These are phyloP conservation scores for Erigeron canadensis DNA, from an alignment of 129 eudicot genomes.

Conservation along the genomic window DNA sequence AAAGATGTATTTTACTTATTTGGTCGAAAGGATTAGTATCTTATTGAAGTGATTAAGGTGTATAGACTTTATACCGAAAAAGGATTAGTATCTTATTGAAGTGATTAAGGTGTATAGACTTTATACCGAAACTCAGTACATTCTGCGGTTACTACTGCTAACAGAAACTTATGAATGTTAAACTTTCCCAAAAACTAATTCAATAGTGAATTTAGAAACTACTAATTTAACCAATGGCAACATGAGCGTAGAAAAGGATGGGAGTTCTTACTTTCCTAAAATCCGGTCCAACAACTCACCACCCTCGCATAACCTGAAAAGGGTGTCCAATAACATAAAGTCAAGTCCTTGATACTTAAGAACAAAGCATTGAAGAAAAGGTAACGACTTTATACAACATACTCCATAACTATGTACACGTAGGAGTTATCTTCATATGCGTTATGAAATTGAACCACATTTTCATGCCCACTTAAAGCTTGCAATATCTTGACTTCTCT, in stretches of 20 bases:
- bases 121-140: background rate
- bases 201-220: background rate
- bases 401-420: conserved; percentile 98
- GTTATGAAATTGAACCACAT: conserved; percentile 85
- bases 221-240: conserved; percentile 19
- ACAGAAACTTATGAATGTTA: background rate
- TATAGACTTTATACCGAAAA: background rate
- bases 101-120: background rate
- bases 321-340: conserved; percentile 3
- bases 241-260: conserved; percentile 9
- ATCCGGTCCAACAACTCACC: conserved; percentile 95
- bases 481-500: conserved; percentile 95
- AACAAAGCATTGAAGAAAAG: conserved; percentile 15
- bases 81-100: conserved; percentile 3
- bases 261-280: conserved; percentile 70
- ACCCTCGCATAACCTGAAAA: conserved; percentile 87
- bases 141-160: background rate
- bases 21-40: conserved; percentile 11
- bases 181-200: background rate
- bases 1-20: conserved; percentile 8
- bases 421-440: conserved; percentile 88
- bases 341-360: conserved; percentile 9
- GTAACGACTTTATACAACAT: conserved; percentile 36
- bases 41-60: conserved; percentile 3
- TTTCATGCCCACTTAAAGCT: conserved; percentile 91